Evolutionary conservation across 108 stramenopile genomes (phyloP), one percentile per base, ranked within the genome.

Genomic region (Poteriospumella lacustris): DNA sequence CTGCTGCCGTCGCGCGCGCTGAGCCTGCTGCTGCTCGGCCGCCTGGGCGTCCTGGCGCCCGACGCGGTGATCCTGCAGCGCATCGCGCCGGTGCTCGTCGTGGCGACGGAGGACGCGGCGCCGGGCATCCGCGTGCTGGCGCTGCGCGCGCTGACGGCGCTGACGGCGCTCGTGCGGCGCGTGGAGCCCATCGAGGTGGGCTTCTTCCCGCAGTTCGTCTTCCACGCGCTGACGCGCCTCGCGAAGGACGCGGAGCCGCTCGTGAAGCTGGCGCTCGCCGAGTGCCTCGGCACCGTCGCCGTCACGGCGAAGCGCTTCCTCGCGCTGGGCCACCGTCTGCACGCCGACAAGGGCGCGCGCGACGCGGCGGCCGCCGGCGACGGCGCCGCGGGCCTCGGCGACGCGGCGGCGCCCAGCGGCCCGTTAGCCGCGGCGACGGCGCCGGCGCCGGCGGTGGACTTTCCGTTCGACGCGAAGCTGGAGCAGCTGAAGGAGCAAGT

Each of bases 201-300:
- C 73, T 80, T 98, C 0, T 96, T 98, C 68, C 92, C 93, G 2
- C 87, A 91, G 73, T 98, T 96, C 78, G 86, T 98, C 29, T 95
- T 96, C 83, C 96, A 95, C 58, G 84, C 92, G 31, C 90, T 98
- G 0, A 81, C 90, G 33, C 91, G 91, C 62, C 76, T 97, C 28
- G 89, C 88, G 42, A 91, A 87, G 26, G 97, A 97, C 86, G 80
- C 89, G 31, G 87, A 83, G 70, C 76, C 92, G 24, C 86, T 90
- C 44, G 95, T 95, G 19, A 81, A 93, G 42, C 81, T 94, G 24
- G 90, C 92, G 0, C 94, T 94, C 78, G 92, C 94, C 1, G 77
- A 90, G 79, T 88, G 87, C 76, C 87, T 96, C 2, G 90, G 91
- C 2, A 41, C 80, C 38, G 79, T 96, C 43, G 94, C 95, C 15